Conservation (phyloP, 2,329 filamentous ascomycete species). For the Lachnellula hyalina region DNA sequence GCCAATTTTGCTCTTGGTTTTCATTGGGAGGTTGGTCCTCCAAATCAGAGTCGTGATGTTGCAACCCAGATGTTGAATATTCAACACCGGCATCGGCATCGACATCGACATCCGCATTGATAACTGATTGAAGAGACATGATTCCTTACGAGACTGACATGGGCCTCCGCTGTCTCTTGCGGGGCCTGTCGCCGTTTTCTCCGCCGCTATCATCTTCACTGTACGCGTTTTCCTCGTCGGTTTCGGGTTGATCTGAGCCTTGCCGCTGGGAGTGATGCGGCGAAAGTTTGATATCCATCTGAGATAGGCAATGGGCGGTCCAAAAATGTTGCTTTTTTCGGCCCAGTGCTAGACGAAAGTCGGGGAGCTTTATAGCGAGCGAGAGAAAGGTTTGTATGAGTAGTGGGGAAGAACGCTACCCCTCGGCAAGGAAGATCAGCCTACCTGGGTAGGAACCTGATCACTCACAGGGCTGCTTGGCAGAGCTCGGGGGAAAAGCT, state of each 20-base stretch:
- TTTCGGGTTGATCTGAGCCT: conserved; percentile 27
- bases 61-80: conserved; percentile 9
- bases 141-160: conserved; percentile 44
- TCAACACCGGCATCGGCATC: conserved; percentile 11
- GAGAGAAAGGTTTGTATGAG: conserved; percentile 10
- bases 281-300: conserved; percentile 30
- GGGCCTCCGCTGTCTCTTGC: conserved; percentile 44
- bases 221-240: conserved; percentile 29
- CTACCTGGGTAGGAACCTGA: neutral
- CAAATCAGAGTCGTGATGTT: conserved; percentile 7
- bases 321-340: conserved; percentile 18
- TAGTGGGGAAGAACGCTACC: conserved; percentile 1
- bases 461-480: neutral
- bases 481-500: no score
- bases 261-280: conserved; percentile 21
- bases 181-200: conserved; percentile 31
- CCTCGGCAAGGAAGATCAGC: neutral
- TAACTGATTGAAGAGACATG: conserved; percentile 25
- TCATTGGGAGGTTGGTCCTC: conserved; percentile 12
- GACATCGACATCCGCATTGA: conserved; percentile 1
- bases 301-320: conserved; percentile 6
- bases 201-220: conserved; percentile 28
- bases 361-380: conserved; percentile 20
- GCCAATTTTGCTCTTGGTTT: conserved; percentile 25
- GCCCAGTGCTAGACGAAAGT: conserved; percentile 24